Base-by-base conservation (phyloP, 2,329 filamentous ascomycete species). In the Hypomyces perniciosus region DNA sequence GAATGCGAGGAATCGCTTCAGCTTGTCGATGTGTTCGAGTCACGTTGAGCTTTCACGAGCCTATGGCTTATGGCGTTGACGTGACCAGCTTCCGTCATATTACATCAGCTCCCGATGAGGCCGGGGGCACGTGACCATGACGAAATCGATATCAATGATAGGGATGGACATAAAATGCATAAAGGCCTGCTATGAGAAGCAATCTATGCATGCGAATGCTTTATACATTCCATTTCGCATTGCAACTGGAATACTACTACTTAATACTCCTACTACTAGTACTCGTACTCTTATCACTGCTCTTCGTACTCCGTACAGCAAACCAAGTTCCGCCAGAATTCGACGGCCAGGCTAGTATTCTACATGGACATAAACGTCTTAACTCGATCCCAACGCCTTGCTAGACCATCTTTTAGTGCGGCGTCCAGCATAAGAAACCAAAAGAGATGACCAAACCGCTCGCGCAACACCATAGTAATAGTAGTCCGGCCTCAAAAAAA, bases 61-160 rank as follows among this genome's bases (percentile, higher is more conserved):
- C 27, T 39, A 44, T 49, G 51, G 47, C 38, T 51, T 41, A 30
- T 41, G 44, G 42, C 31, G 27, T 53, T 53, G 54, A 53, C 58
- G 56, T 63, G 55, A 61, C 56, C 61, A 64, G 59, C 59, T 63
- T 55, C 60, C 53, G 50, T 68, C 66, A 68, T 66, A 56, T 20
- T 20, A 20, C 57, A 57, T 53, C 52, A 50, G 54, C 47, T 50
- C 48, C 43, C 54, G 53, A 57, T 51, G 49, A 53, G 50, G 52
- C 38, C 39, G 46, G 30, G 30, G 8, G 59, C 64, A 66, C 65
- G 64, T 67, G 63, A 67, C 47, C 37, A 29, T 38, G 38, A 40
- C 29, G 27, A 30, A 2, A 20, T 44, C 29, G 5, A n/a, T 28
- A 44, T 30, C 41, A 30, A 12, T 12, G 28, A 30, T 27, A 44